These are phyloP conservation scores for Nakazawaea populi DNA, from an alignment of 805 yeast genomes.

Conservation along the genomic window DNA sequence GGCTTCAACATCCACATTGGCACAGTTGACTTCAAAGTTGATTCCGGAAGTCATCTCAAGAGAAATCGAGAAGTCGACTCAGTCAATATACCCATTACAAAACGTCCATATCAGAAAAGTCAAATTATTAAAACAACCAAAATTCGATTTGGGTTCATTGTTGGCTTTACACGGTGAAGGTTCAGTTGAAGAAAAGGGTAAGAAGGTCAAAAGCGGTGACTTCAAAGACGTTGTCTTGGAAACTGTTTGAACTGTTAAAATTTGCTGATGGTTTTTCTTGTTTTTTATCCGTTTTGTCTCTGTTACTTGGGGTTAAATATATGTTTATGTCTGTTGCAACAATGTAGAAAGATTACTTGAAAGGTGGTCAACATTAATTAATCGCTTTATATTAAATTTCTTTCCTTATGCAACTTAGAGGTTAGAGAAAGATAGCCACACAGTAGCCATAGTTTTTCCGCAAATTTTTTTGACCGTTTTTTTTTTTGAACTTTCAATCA, in stretches of 20 bases:
- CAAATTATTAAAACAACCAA: slow-evolving; percentile 97
- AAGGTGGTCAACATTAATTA: too few relatives aligned
- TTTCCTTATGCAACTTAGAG: too few relatives aligned
- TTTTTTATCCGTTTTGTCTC: background rate
- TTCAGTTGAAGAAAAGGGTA: slow-evolving; percentile 92
- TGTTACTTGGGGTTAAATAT: slow-evolving; percentile 2
- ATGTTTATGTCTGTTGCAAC: background rate
- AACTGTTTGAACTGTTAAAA: slow-evolving; percentile 60
- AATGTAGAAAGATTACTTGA: too few relatives aligned
- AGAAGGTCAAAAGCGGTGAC: slow-evolving; percentile 80
- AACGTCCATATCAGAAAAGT: slow-evolving; percentile 99
- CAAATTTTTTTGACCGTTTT: background rate
- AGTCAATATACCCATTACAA: slow-evolving; percentile 94
- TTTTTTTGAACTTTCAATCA: slow-evolving; percentile 13
- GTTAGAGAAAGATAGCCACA: background rate
- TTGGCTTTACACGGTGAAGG: slow-evolving; percentile 97
- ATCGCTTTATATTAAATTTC: too few relatives aligned
- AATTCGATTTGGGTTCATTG: slow-evolving; percentile 95
- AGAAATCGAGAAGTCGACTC: slow-evolving; percentile 95
- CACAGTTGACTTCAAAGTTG: slow-evolving; percentile 95
- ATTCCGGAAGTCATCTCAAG: slow-evolving; percentile 98
- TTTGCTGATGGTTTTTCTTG: background rate
- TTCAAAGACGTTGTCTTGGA: slow-evolving; percentile 99
- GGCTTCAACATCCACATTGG: slow-evolving; percentile 89
- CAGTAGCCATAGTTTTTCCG: slow-evolving; percentile 2